phyloP scores from a whole-genome alignment of 345 rosid species.

The Eucalyptus tenuipes region DNA sequence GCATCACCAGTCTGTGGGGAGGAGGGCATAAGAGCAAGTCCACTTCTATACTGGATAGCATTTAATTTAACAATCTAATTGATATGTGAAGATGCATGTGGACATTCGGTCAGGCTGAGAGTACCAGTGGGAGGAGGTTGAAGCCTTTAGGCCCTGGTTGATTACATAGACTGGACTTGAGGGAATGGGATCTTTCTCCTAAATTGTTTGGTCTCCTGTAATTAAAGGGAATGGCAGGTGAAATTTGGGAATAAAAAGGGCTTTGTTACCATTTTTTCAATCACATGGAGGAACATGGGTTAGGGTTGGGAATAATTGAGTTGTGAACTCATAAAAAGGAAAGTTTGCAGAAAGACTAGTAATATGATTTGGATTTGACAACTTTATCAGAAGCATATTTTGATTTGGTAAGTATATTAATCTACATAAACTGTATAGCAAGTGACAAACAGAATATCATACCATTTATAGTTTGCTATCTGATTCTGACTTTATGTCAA shows the following conservation, averaged over 20 bases:
- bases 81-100: neutral
- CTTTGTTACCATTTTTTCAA: neutral
- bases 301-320: neutral
- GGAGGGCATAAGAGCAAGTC: neutral
- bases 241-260: neutral
- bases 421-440: neutral
- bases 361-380: neutral
- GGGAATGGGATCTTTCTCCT: neutral
- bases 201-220: neutral
- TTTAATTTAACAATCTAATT: neutral
- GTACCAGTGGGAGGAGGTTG: neutral
- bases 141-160: neutral
- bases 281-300: neutral
- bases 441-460: neutral
- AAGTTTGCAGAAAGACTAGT: neutral
- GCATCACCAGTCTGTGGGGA: neutral
- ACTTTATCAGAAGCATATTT: neutral
- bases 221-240: neutral
- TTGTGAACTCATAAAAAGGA: neutral
- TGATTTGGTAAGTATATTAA: neutral
- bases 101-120: neutral
- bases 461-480: neutral
- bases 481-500: neutral
- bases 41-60: neutral
- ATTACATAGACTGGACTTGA: neutral